These are phyloP conservation scores for Kuraishia hungarica DNA, from an alignment of 805 yeast species.

Conservation along the genomic window DNA sequence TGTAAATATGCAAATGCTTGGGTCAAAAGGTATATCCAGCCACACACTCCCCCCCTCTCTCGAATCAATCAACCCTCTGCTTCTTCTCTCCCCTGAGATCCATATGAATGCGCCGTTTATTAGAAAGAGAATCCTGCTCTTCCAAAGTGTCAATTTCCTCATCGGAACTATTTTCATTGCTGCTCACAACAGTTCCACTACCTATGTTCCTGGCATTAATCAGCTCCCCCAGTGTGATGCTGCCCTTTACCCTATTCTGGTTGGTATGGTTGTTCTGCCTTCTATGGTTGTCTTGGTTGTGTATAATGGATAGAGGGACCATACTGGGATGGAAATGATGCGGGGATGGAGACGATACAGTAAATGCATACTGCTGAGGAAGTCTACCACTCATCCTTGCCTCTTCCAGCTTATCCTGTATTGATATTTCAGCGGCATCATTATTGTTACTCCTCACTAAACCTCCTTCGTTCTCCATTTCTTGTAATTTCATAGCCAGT, in stretches of 20 bases:
- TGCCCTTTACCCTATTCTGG: neutral
- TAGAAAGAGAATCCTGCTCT: conserved; percentile 1
- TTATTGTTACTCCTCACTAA: too few species aligned
- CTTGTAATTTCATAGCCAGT: neutral
- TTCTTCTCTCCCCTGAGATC: conserved; percentile 3
- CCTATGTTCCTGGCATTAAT: neutral
- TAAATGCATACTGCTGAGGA: conserved; percentile 2
- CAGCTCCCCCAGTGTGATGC: neutral
- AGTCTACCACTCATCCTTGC: neutral
- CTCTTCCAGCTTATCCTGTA: neutral
- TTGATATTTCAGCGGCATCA: neutral
- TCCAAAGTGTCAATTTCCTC: neutral
- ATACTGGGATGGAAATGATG: conserved; percentile 8
- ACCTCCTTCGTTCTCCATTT: neutral
- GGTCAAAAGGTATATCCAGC: too few species aligned
- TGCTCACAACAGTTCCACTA: neutral
- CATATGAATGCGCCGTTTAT: neutral
- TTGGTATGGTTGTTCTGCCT: neutral
- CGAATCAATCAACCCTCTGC: neutral
- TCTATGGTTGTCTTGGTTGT: neutral
- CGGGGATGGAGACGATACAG: conserved; percentile 5
- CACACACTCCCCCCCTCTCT: neutral
- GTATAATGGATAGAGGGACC: conserved; percentile 5
- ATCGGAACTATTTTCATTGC: neutral
- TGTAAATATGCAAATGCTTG: neutral